Evolutionary conservation across 192 early-diverging fungal species (phyloP), one percentile per base, ranked within the genome.

Genomic region (Entomortierella chlamydospora): DNA sequence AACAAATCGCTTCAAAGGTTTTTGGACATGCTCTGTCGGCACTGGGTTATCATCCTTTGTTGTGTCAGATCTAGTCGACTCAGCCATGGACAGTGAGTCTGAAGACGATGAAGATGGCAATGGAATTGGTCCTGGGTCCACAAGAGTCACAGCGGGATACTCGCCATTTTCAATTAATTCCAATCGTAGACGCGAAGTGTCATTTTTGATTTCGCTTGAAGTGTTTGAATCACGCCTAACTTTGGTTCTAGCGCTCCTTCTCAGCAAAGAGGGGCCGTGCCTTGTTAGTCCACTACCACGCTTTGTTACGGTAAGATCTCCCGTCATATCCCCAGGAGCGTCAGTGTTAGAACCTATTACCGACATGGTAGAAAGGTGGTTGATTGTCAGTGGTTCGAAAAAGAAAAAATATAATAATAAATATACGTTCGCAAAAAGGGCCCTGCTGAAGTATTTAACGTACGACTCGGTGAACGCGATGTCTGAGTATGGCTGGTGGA

Each of bases 221-320:
- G 76, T 51, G 5, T 74, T 79, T 3, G 87, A 86, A 37, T 88
- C 83, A 23, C 87, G 60, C 43, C 85, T 82, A 61, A 88, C 82
- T 41, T 84, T 88, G 26, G 82, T 88, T 15, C 87, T 73, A n/a
- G 87, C 87, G 8, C 82, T 81, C 43, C 85, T 69, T 55, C 85
- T 49, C 51, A 86, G 43, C 23, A 86, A 65, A 37, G 85, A 80
- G 12, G 76, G 62, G 15, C 82, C 85, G 2, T 76, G 69, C 53
- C 82, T 73, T 13, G 70, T 70, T 22, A 84, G 51, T 33, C 72
- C 83, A 5, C 64, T 51, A 15, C 68, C 68, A 1, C 69, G 52
- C 61, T 72, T 68, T 59, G 67, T 73, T 2, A 63, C 77, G 22
- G 82, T 74, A 26, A 86, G 62, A 23, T 83, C 76, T 34, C 61